Conservation (phyloP, 1,284 basidiomycete species). For the Trichosporon asahii region DNA sequence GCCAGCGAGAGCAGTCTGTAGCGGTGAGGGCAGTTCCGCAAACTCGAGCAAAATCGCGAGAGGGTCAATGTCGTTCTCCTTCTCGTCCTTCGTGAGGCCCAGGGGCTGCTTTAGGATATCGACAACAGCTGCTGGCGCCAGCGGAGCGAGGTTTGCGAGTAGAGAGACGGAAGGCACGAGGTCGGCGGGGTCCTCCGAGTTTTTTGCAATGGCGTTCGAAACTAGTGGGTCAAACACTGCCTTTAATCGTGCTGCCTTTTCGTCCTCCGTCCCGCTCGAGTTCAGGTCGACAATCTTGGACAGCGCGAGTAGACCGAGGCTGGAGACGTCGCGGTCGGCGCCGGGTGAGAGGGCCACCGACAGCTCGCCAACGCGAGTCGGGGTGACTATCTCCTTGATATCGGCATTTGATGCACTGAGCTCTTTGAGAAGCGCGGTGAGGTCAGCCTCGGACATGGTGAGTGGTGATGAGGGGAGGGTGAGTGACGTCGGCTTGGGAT, state of each 20-base stretch:
- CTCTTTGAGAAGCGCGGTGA: constrained; percentile 18
- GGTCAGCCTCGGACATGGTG: constrained; percentile 13
- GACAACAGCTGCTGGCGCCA: constrained; percentile 27
- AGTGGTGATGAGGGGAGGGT: neutral
- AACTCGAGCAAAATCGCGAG: constrained; percentile 42
- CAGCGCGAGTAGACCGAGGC: constrained; percentile 18
- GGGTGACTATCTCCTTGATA: neutral
- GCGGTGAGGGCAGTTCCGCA: constrained; percentile 39
- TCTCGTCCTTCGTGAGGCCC: constrained; percentile 14
- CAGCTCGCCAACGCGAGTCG: neutral
- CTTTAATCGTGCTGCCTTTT: constrained; percentile 14
- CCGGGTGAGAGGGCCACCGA: constrained; percentile 6
- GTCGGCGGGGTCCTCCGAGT: constrained; percentile 8
- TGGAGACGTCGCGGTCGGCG: neutral
- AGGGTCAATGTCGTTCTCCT: constrained; percentile 23
- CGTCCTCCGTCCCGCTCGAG: constrained; percentile 7
- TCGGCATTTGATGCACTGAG: constrained; percentile 11
- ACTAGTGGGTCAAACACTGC: constrained; percentile 19
- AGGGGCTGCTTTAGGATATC: constrained; percentile 30
- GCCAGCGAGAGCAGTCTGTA: constrained; percentile 59
- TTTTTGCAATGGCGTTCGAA: constrained; percentile 11
- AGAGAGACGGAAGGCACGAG: constrained; percentile 26
- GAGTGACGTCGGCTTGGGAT: neutral
- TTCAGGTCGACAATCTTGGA: constrained; percentile 15
- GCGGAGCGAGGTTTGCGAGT: constrained; percentile 33